These are phyloP conservation scores for Penicillium corylophilum DNA, from an alignment of 2,329 filamentous ascomycete genomes.

Conservation along the genomic window DNA sequence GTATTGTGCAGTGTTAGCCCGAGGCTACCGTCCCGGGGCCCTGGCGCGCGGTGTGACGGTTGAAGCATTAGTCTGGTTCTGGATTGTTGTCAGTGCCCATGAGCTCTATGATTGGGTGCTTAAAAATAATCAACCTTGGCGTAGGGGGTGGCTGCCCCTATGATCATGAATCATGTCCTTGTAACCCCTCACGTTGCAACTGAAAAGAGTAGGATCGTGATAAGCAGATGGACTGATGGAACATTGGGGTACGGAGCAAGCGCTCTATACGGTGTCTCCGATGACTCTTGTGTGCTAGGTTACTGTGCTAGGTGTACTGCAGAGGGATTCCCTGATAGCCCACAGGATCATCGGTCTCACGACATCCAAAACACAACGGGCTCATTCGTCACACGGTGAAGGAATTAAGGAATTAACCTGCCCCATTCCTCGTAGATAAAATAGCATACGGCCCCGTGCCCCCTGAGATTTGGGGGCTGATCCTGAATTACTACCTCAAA, in stretches of 20 bases:
- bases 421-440: neutral
- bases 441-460: neutral
- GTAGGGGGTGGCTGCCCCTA: neutral
- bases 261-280: neutral
- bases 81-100: slow-evolving; percentile 8
- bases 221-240: neutral
- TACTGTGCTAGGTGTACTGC: neutral
- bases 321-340: neutral
- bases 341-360: neutral
- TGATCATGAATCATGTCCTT: neutral
- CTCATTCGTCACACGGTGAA: neutral
- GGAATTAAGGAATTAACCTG: neutral
- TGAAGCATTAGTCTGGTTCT: slow-evolving; percentile 11
- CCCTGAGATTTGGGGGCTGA: neutral
- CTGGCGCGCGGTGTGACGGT: slow-evolving; percentile 15
- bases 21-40: slow-evolving; percentile 10
- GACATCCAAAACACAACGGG: neutral
- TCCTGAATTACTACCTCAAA: neutral
- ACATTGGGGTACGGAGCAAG: neutral
- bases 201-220: neutral
- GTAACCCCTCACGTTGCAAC: neutral
- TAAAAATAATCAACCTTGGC: neutral
- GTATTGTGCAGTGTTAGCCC: slow-evolving; percentile 3
- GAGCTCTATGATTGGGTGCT: slow-evolving; percentile 2
- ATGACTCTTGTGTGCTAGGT: neutral